Base-by-base conservation (phyloP, 352 stramenopile species). In the Phytophthora macrochlamydospora region DNA sequence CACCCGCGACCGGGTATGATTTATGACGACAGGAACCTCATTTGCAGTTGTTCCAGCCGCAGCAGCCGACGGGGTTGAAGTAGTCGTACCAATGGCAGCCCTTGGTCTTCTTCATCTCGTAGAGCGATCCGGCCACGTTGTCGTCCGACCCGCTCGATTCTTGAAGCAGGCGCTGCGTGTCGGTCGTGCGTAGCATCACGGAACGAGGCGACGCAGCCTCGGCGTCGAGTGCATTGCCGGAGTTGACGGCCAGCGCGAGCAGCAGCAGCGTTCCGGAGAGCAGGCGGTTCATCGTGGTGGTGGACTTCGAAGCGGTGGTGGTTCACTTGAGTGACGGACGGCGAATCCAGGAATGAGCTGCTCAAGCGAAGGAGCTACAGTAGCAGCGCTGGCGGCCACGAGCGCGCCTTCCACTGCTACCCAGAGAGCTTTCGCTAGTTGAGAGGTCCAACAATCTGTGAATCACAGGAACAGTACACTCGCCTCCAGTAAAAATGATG, bases 61-160 rank as follows among this genome's bases (percentile, higher is more conserved):
- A 75, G 37, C 67, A 75, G 37, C 48, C 59, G 57, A 59, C 61
- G n/a, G 63, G 63, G 0, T 50, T 12, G 37, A 75, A 71, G 53
- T 75, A 71, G 2, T 72, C 7, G 46, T 55, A 69, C 52, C 56
- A 68, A 18, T 49, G 18, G 44, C 67, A 75, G 30, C 67, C 62
- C 35, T 64, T 61, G 1, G 40, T 59, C 29, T 55, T 68, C 38
- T 58, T 63, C 24, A 43, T 30, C 53, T 75, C 63, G 52, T 56
- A 71, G 28, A 75, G 57, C 43, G 48, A 45, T 32, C 55, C 67
- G 33, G 29, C 18, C 5, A 33, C 35, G 8, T 9, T 48, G 43
- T 67, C 33, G n/a, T 35, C 51, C 11, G 60, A 49, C 18, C 51
- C 18, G 11, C 11, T 38, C 18, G 28, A 9, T 9, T n/a, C 45